Conservation (phyloP, 225 moss, liverwort and hornwort genomes). For the Takakia lepidozioides region DNA sequence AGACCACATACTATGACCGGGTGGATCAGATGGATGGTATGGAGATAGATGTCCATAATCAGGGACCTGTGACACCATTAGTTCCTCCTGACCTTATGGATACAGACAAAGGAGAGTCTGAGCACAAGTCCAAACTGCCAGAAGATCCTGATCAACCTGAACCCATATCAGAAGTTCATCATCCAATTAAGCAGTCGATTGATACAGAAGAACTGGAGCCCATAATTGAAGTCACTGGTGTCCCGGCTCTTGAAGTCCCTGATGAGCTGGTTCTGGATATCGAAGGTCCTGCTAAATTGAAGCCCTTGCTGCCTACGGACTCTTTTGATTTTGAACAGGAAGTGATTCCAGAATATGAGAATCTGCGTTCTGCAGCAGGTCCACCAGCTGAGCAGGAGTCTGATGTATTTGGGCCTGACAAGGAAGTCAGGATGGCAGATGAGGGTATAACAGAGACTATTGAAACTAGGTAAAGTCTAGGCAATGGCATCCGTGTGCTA, state of each 20-base stretch:
- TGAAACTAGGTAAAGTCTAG: no score
- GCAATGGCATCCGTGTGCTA: no score
- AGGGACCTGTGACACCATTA: conserved; percentile 51
- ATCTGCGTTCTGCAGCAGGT: conserved; percentile 76
- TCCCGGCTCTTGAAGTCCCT: conserved; percentile 16
- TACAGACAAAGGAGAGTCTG: conserved; percentile 43
- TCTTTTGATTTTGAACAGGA: conserved; percentile 28
- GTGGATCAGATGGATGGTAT: conserved; percentile 92
- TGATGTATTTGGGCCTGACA: conserved; percentile 80
- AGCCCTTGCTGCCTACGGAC: conserved; percentile 16
- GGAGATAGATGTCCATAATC: conserved; percentile 79
- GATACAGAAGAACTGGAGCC: no score
- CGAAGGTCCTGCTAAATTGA: conserved; percentile 17
- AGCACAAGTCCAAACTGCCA: conserved; percentile 19
- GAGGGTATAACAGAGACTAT: conserved; percentile 11
- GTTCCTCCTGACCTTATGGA: conserved; percentile 29
- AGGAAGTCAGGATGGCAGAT: conserved; percentile 31
- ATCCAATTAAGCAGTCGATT: no score
- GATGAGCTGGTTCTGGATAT: no score
- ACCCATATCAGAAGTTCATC: no score
- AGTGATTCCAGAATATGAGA: conserved; percentile 75
- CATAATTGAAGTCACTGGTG: no score
- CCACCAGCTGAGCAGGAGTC: conserved; percentile 39
- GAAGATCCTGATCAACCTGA: no score
- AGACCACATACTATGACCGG: conserved; percentile 69